phyloP scores from a whole-genome alignment of 129 eudicot species.

The Solidago caesia region DNA sequence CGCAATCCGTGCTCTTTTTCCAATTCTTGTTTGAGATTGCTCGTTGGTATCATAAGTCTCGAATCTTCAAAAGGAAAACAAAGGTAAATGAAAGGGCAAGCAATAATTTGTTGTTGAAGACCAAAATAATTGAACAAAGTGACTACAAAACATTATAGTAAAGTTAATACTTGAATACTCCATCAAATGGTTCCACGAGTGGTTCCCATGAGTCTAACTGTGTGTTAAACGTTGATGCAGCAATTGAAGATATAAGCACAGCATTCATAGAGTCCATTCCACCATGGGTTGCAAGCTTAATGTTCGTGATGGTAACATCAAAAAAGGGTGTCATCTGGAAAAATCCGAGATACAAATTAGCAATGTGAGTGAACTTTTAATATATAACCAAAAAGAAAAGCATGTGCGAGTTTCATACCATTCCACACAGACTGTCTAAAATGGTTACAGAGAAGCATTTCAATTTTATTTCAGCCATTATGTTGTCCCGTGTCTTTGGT shows the following conservation, averaged over 20 bases:
- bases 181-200: slow-evolving; percentile 95
- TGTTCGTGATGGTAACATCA: slow-evolving; percentile 82
- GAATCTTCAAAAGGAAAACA: slow-evolving; percentile 50
- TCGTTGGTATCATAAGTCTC: slow-evolving; percentile 69
- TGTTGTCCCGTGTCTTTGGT: slow-evolving; percentile 85
- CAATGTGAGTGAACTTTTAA: slow-evolving; percentile 8
- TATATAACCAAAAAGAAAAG: not conserved
- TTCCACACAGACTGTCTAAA: slow-evolving; percentile 87
- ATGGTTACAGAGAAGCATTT: slow-evolving; percentile 83
- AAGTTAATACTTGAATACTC: slow-evolving; percentile 76
- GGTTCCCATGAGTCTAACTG: slow-evolving; percentile 98
- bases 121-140: not conserved
- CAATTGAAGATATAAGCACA: slow-evolving; percentile 75
- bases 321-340: slow-evolving; percentile 94
- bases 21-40: slow-evolving; percentile 48
- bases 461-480: slow-evolving; percentile 85
- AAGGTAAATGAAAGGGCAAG: slow-evolving; percentile 15
- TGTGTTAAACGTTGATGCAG: slow-evolving; percentile 90
- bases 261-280: slow-evolving; percentile 86
- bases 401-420: slow-evolving; percentile 46
- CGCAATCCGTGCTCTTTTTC: slow-evolving; percentile 78
- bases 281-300: slow-evolving; percentile 98
- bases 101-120: slow-evolving; percentile 3
- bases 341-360: slow-evolving; percentile 3
- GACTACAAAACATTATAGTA: slow-evolving; percentile 4